A percentile compares a stretch with the other conserved stretches of the same genome.
These are phyloP conservation scores for Xylogone sp. DNA, from an alignment of 2,329 filamentous ascomycete species.

Conservation along the genomic window DNA sequence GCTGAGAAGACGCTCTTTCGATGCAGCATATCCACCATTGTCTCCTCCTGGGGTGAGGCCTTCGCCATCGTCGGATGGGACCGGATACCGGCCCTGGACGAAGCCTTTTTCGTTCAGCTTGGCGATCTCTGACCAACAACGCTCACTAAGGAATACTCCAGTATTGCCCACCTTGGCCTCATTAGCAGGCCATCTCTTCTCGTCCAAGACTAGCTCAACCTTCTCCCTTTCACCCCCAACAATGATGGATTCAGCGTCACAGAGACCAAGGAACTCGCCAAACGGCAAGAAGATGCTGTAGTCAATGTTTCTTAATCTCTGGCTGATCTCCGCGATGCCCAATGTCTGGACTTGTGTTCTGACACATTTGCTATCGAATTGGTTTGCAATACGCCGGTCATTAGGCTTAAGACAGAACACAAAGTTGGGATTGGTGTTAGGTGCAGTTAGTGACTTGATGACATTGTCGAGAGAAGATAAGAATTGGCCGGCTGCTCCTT, in stretches of 20 bases:
- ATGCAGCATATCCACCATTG: conserved; percentile 51
- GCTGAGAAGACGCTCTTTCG: conserved; percentile 57
- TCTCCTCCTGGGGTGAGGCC: conserved; percentile 57
- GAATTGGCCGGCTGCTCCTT: conserved; percentile 92
- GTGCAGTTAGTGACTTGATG: conserved; percentile 76
- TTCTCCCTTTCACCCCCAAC: conserved; percentile 93
- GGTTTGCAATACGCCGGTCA: conserved; percentile 93
- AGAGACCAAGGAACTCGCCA: conserved; percentile 86
- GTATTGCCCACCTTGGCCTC: conserved; percentile 89
- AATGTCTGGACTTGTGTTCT: conserved; percentile 91
- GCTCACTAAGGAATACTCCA: conserved; percentile 91
- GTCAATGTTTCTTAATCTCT: conserved; percentile 85
- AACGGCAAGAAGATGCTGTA: conserved; percentile 96
- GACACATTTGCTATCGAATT: conserved; percentile 98
- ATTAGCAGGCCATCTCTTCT: conserved; percentile 87
- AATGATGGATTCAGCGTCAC: conserved; percentile 78
- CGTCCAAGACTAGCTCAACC: conserved; percentile 84
- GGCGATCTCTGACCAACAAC: conserved; percentile 90
- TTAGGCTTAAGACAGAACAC: conserved; percentile 98
- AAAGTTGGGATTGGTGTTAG: conserved; percentile 90
- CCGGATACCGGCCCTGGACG: conserved; percentile 48
- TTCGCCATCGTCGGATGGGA: conserved; percentile 56
- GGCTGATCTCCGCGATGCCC: conserved; percentile 95
- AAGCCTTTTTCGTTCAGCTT: conserved; percentile 64
- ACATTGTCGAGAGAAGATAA: conserved; percentile 86